phyloP scores from a whole-genome alignment of 306 rosid genomes.

The Prunus campanulata region DNA sequence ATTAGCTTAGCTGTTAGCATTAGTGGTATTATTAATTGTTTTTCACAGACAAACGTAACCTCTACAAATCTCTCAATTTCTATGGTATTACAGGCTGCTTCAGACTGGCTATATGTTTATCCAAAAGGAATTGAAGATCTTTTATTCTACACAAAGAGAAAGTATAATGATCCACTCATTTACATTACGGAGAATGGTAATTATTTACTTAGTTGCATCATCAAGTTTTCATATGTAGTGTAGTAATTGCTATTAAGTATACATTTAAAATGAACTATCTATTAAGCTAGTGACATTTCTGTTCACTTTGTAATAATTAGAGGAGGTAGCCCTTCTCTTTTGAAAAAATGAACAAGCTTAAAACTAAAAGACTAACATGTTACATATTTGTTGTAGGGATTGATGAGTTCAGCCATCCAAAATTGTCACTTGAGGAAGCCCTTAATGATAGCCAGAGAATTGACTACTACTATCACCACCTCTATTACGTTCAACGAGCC shows the following conservation, averaged over 20 bases:
- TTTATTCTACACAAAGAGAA: constrained; percentile 26
- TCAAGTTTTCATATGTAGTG: background rate
- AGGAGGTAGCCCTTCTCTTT: too few species aligned
- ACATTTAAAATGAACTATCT: background rate
- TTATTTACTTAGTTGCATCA: background rate
- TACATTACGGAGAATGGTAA: constrained; percentile 45
- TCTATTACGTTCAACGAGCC: constrained; percentile 18
- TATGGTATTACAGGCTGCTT: constrained; percentile 17
- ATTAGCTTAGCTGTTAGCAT: background rate
- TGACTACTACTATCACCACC: constrained; percentile 24
- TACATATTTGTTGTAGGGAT: constrained; percentile 12
- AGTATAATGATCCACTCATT: constrained; percentile 32
- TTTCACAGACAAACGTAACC: background rate
- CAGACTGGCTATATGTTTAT: constrained; percentile 26
- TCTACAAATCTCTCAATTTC: background rate
- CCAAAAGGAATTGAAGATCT: constrained; percentile 28
- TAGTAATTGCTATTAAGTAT: background rate
- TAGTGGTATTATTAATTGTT: background rate
- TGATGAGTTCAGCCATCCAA: constrained; percentile 18
- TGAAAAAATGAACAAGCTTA: background rate
- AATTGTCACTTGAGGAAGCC: constrained; percentile 20
- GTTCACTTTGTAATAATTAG: too few species aligned
- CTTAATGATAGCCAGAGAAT: constrained; percentile 27
- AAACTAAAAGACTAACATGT: background rate
- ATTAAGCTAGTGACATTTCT: too few species aligned